phyloP scores from a whole-genome alignment of 192 early-diverging fungal species.

The Podila epigama region DNA sequence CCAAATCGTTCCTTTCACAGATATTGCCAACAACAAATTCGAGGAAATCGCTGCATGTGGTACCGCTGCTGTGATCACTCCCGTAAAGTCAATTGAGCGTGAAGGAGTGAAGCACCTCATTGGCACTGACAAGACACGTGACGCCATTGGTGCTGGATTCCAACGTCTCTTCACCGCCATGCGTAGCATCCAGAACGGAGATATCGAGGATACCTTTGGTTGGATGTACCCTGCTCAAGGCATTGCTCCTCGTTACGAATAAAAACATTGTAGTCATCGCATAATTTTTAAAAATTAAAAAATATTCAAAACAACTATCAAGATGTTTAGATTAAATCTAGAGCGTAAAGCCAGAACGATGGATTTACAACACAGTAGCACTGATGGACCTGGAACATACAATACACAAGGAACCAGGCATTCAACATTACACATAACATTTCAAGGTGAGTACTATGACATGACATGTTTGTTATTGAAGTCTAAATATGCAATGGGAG shows the following conservation, averaged over 20 bases:
- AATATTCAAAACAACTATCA: no score
- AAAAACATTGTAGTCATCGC: background rate
- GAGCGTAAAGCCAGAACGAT: no score
- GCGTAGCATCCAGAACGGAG: constrained; percentile 72
- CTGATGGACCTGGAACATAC: no score
- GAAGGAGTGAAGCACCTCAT: constrained; percentile 53
- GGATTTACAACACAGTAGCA: no score
- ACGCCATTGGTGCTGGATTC: constrained; percentile 60
- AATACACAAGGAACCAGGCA: no score
- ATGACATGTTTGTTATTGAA: no score
- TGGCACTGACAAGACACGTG: constrained; percentile 52
- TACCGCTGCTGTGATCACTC: constrained; percentile 80
- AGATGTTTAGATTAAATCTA: no score
- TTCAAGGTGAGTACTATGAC: no score
- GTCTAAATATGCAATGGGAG: no score
- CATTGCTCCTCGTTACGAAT: constrained; percentile 22
- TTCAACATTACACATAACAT: no score
- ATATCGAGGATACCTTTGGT: constrained; percentile 62
- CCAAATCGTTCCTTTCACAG: constrained; percentile 58
- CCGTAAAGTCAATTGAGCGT: constrained; percentile 70
- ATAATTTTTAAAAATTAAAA: background rate
- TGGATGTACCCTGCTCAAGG: constrained; percentile 83
- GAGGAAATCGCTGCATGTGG: constrained; percentile 76
- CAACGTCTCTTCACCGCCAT: constrained; percentile 63
- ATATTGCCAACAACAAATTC: constrained; percentile 64